Base-by-base conservation (phyloP, 176 grass and related monocot genomes). In the Tillandsia leiboldiana region DNA sequence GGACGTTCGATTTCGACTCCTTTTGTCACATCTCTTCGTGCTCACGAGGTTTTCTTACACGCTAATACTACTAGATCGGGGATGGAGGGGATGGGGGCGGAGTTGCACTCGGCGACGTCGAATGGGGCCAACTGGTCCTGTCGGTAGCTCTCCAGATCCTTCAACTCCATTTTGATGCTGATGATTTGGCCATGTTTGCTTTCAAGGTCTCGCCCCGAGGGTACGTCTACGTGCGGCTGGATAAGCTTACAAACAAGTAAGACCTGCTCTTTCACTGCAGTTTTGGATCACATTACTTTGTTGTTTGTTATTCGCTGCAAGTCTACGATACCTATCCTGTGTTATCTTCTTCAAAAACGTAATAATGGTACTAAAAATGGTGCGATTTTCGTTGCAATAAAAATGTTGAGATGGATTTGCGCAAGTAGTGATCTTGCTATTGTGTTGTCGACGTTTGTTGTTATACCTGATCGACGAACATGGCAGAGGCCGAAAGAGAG, bases 141-240 rank as follows among this genome's bases (percentile, higher is more conserved):
- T 64, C 64, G 0, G 81, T 85, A 29, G 86, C 86, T 5, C 65
- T 70, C 33, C 83, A 92, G 77, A 71, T 97, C 8, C 90, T 97
- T 26, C 69, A 66, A 1, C 67, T 76, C 4, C 79, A 81, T 62
- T 97, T 92, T 8, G 70, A 42, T 42, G 28, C 78, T 63, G 89
- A 90, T 50, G 93, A 87, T 53, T 33, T 91, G 33, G 73, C 71
- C 50, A 74, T 97, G 83, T 97, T 78, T 71, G 93, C 86, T 29
- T 92, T 97, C 76, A 97, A 90, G 87, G 76, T 92, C 26, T 90
- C 93, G 71, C 89, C 86, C 50, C 89, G 88, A 84, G 89, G 93
- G 61, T 92, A 90, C 63, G 82, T 97, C 51, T 92, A 97, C 33
- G 75, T 92, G 29, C 84, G 93, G 62, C 85, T 91, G 2, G 93